Evolutionary conservation across 345 rosid species (phyloP).

Genomic region (Pugionium dolabratum): DNA sequence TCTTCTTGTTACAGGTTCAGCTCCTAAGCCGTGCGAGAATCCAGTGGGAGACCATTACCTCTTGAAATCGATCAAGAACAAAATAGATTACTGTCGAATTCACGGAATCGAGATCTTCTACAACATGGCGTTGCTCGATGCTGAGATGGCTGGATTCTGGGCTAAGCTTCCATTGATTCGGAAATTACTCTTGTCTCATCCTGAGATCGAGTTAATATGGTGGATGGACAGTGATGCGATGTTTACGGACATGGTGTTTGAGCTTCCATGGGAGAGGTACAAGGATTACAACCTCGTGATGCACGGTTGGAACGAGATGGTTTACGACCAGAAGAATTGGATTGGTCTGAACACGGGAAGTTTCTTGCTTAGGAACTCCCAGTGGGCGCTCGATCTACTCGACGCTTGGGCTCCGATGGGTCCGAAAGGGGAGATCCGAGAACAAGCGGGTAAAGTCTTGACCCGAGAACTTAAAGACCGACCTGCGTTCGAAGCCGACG

Average conservation of each 20-base stretch:
- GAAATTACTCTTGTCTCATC: slow-evolving; percentile 62
- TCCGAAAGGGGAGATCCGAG: slow-evolving; percentile 62
- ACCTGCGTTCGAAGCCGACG: slow-evolving; percentile 71
- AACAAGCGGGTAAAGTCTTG: slow-evolving; percentile 62
- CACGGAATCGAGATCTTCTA: slow-evolving; percentile 80
- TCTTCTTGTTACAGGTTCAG: slow-evolving; percentile 72
- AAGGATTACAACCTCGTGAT: slow-evolving; percentile 58
- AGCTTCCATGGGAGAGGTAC: slow-evolving; percentile 82
- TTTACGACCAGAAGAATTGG: slow-evolving; percentile 69
- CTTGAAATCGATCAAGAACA: slow-evolving; percentile 72
- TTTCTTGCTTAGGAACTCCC: slow-evolving; percentile 62
- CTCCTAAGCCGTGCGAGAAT: slow-evolving; percentile 75
- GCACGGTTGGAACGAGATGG: slow-evolving; percentile 81
- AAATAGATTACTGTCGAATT: slow-evolving; percentile 69
- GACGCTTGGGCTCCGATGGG: slow-evolving; percentile 82
- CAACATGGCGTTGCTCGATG: slow-evolving; percentile 67
- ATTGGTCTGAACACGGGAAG: slow-evolving; percentile 72
- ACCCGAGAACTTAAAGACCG: slow-evolving; percentile 61
- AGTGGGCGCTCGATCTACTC: slow-evolving; percentile 70
- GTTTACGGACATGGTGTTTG: slow-evolving; percentile 80
- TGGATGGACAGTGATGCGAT: slow-evolving; percentile 85
- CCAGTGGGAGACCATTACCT: slow-evolving; percentile 76
- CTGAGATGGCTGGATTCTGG: slow-evolving; percentile 81
- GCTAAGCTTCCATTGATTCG: slow-evolving; percentile 70
- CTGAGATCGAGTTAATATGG: slow-evolving; percentile 72